A percentile compares a stretch with the other conserved stretches of the same genome.
Conservation (phyloP, 306 rosid genomes). For the Dalbergia oliveri region DNA sequence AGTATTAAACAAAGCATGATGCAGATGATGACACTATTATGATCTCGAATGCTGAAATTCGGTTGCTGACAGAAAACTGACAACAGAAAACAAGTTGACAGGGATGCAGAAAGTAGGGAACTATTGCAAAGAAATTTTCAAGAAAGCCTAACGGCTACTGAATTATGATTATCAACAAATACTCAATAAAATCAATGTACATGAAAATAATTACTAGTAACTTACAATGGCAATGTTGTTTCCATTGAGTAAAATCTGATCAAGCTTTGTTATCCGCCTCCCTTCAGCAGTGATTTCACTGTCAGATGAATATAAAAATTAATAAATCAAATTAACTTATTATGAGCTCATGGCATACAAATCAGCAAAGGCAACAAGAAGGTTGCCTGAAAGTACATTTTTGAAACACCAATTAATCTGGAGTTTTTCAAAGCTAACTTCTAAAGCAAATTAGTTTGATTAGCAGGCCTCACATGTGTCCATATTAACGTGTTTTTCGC, state of each 20-base stretch:
- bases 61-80: neutral
- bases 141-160: neutral
- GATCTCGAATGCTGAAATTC: neutral
- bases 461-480: neutral
- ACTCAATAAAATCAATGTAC: neutral
- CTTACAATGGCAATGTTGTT: slow-evolving; percentile 99
- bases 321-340: slow-evolving; percentile 43
- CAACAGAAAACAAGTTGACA: neutral
- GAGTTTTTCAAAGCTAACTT: neutral
- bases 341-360: neutral
- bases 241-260: slow-evolving; percentile 94
- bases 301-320: slow-evolving; percentile 43
- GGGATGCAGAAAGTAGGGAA: neutral
- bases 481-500: neutral
- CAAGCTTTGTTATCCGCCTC: slow-evolving; percentile 96
- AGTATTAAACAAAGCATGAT: neutral
- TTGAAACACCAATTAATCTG: neutral
- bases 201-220: slow-evolving; percentile 14
- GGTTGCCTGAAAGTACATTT: neutral
- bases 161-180: neutral
- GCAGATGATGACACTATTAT: slow-evolving; percentile 2
- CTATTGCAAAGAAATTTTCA: neutral
- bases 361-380: slow-evolving; percentile 13
- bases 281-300: slow-evolving; percentile 98
- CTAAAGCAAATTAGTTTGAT: neutral